Base-by-base conservation (phyloP, 106 monocot species). In the Acorus calamus region DNA sequence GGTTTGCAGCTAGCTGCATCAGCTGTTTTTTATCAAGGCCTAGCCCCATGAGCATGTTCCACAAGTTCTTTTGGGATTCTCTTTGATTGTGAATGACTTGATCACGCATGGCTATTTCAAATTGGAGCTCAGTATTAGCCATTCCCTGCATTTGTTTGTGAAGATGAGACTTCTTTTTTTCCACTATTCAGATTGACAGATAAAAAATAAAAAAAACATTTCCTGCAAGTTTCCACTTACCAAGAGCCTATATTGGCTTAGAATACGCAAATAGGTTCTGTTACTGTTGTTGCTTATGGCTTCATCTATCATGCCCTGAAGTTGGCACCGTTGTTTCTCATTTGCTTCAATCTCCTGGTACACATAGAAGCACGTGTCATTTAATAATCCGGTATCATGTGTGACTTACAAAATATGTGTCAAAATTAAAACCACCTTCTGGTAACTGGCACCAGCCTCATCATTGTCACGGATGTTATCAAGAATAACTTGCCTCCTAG, bases 391-490 rank as follows among this genome's bases (percentile, higher is more conserved):
- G 49, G 47, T 46, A 42, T 51, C 9, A 45, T 14, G 50, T 45
- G n/a, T 64, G 11, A 14, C 4, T 52, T 7, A 8, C n/a, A 62
- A 60, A 49, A 55, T 50, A 28, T 50, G 11, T 49, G 11, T 11
- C 14, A 43, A 44, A 55, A 62, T 5, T 53, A 53, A 53, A 44
- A 46, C 41, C 10, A 98, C 96, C 96, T 98, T 98, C 49, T 68
- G 76, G 67, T 98, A 98, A 8, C 74, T 60, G 61, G 87, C 61
- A 69, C 88, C 96, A 72, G 90, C 88, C 75, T 98, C 96, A 64
- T 98, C 96, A 76, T 98, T 98, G 55, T 98, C 91, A 57, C 96
- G 84, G 49, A 98, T 88, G 61, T 98, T 98, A 55, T 92, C 96
- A 70, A 98, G 91, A 75, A 98, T 88, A 46, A 87, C 67, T 65